Evolutionary conservation across 805 yeast species (phyloP).

Genomic region (Barnettozyma salicaria): DNA sequence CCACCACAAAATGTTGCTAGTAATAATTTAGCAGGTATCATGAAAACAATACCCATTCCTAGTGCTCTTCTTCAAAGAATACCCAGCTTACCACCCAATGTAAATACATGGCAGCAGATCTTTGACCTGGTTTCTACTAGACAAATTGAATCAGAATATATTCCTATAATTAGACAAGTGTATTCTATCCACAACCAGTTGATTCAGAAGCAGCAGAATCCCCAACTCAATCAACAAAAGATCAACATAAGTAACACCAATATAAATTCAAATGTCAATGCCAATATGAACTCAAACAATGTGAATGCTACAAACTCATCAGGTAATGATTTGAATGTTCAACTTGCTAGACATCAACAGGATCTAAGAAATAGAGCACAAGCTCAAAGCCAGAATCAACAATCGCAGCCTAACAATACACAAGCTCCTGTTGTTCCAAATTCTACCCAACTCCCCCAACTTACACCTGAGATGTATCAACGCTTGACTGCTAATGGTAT

Average conservation of each 20-base stretch:
- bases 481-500: constrained; percentile 23
- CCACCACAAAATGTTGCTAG: background rate
- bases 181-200: constrained; percentile 63
- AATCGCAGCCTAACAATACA: background rate
- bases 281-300: constrained; percentile 14
- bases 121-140: constrained; percentile 56
- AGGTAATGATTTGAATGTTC: constrained; percentile 15
- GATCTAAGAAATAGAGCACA: constrained; percentile 30
- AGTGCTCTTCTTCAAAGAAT: constrained; percentile 55
- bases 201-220: constrained; percentile 32
- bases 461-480: constrained; percentile 18
- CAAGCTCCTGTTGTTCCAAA: background rate
- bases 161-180: constrained; percentile 57
- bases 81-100: constrained; percentile 73
- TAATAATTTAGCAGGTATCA: constrained; percentile 30
- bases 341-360: constrained; percentile 29
- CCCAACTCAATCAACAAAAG: constrained; percentile 28
- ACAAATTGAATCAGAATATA: constrained; percentile 49
- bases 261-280: constrained; percentile 5
- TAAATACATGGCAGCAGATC: constrained; percentile 77
- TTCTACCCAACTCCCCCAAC: constrained; percentile 6
- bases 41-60: constrained; percentile 70
- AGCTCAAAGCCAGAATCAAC: constrained; percentile 1
- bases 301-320: background rate
- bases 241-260: constrained; percentile 14